Conservation (phyloP, 1,284 basidiomycete genomes). For the Apiotrichum mycotoxinovorans region DNA sequence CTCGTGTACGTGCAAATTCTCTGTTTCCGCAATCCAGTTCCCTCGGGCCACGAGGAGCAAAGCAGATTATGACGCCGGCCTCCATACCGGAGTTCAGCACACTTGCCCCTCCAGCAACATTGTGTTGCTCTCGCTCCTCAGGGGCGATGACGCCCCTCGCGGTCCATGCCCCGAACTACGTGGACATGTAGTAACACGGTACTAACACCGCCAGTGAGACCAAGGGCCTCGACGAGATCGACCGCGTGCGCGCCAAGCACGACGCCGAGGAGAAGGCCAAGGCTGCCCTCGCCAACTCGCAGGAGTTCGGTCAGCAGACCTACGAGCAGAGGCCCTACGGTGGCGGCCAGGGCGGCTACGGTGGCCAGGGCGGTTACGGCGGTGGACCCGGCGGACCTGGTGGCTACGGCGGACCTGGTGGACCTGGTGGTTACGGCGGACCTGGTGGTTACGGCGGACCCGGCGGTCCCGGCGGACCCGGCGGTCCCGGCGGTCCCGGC, state of each 20-base stretch:
- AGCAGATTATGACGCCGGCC: too few relatives aligned
- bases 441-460: conserved; percentile 6
- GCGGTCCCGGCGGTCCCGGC: too few relatives aligned
- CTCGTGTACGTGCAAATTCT: conserved; percentile 21
- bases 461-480: neutral
- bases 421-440: conserved; percentile 11
- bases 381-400: neutral
- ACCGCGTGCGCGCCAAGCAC: conserved; percentile 24
- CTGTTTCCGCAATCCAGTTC: neutral
- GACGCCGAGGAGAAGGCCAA: conserved; percentile 24
- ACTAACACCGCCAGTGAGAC: conserved; percentile 21
- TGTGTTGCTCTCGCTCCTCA: too few relatives aligned
- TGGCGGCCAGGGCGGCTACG: conserved; percentile 7
- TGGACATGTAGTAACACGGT: too few relatives aligned
- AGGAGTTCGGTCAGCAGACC: conserved; percentile 15
- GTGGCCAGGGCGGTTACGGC: conserved; percentile 5
- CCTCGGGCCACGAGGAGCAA: too few relatives aligned
- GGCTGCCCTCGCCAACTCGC: conserved; percentile 20
- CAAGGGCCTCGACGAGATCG: conserved; percentile 25
- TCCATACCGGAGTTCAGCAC: too few relatives aligned
- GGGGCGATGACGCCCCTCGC: too few relatives aligned
- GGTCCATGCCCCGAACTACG: too few relatives aligned
- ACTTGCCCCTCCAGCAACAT: too few relatives aligned
- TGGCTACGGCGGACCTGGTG: conserved; percentile 5
- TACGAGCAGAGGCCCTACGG: conserved; percentile 17